Evolutionary conservation across 2,329 filamentous ascomycete genomes (phyloP).

Genomic region (Ophiostoma ulmi): DNA sequence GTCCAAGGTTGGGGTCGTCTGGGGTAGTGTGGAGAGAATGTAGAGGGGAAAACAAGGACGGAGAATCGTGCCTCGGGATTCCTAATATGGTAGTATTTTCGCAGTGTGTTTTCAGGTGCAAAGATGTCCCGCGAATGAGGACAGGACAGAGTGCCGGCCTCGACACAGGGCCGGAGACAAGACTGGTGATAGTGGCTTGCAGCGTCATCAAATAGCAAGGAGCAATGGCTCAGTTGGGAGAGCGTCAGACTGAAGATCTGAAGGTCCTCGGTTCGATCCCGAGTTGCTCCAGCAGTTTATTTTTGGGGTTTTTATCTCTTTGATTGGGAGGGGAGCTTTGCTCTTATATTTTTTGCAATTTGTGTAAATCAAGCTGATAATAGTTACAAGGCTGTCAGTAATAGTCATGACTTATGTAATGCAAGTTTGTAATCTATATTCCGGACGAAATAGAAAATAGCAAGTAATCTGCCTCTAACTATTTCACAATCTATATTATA

Average conservation of each 20-base stretch:
- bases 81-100: neutral
- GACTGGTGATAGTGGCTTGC: neutral
- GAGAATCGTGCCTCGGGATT: neutral
- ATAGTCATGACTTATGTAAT: no score
- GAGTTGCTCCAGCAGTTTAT: conserved; percentile 2
- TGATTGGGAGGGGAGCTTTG: neutral
- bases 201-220: neutral
- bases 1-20: neutral
- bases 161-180: neutral
- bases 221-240: conserved; percentile 11
- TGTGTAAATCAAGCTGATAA: no score
- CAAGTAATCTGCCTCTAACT: no score
- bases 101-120: neutral
- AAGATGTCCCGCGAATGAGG: neutral
- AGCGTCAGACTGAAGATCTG: conserved; percentile 11
- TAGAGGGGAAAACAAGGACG: neutral
- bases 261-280: conserved; percentile 10
- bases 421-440: no score
- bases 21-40: conserved; percentile 3
- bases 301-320: neutral
- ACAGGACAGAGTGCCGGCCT: neutral
- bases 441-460: no score
- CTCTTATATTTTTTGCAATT: no score
- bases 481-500: no score
- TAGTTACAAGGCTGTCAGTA: no score